Conservation (phyloP, 352 stramenopile genomes). For the Pythium phragmiticola region DNA sequence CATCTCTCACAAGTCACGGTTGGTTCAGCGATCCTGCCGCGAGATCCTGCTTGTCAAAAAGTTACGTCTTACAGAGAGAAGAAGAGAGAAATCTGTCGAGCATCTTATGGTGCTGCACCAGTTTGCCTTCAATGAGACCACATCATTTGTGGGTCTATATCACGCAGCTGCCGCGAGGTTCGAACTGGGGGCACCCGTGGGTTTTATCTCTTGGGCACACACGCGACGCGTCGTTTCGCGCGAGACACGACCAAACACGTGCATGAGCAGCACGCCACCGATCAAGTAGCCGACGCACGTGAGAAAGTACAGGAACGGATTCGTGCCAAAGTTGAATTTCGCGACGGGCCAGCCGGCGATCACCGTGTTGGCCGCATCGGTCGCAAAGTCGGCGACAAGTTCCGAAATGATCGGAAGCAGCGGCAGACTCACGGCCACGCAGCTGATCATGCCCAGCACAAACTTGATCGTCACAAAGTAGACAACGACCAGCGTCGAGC, state of each 20-base stretch:
- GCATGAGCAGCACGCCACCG: conserved; percentile 27
- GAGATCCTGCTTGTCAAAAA: no score
- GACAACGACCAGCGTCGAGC: conserved; percentile 33
- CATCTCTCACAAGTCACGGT: no score
- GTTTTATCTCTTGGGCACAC: conserved; percentile 22
- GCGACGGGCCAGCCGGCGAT: conserved; percentile 23
- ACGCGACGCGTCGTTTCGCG: conserved; percentile 22
- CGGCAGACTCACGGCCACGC: conserved; percentile 28
- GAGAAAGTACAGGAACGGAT: conserved; percentile 31
- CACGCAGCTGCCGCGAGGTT: no score
- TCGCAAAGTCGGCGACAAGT: conserved; percentile 29
- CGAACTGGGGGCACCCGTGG: neutral
- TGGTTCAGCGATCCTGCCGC: no score
- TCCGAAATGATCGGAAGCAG: conserved; percentile 33
- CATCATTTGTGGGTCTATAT: neutral
- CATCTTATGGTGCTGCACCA: neutral
- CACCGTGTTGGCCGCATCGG: conserved; percentile 19
- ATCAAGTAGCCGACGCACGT: conserved; percentile 28
- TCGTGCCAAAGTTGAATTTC: conserved; percentile 34
- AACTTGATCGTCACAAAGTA: conserved; percentile 54
- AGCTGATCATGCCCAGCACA: conserved; percentile 33
- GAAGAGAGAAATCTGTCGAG: no score
- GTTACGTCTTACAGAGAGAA: no score
- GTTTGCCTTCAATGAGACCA: neutral
- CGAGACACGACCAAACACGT: conserved; percentile 28